These are phyloP conservation scores for Oryza officinalis DNA, from an alignment of 176 grass and related monocot species.

Conservation along the genomic window DNA sequence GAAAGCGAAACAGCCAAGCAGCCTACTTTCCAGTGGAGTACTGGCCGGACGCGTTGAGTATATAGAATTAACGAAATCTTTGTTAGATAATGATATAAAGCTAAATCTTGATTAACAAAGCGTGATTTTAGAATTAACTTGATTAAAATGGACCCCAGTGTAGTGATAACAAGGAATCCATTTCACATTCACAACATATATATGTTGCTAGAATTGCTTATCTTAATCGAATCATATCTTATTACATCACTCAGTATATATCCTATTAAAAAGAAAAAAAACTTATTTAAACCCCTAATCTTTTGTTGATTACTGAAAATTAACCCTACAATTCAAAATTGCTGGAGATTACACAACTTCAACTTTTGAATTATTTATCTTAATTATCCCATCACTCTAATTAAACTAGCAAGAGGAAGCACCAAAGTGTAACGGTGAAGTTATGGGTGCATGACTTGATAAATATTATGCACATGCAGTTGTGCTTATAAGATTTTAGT, in stretches of 20 bases:
- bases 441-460: too few species aligned
- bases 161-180: conserved; percentile 35
- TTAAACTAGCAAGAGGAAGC: too few species aligned
- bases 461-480: too few species aligned
- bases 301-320: too few species aligned
- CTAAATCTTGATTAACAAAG: conserved; percentile 12
- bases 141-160: conserved; percentile 2
- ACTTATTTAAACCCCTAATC: too few species aligned
- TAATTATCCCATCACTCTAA: too few species aligned
- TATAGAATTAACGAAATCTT: background rate
- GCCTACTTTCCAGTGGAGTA: conserved; percentile 1
- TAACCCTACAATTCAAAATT: too few species aligned
- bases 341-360: too few species aligned
- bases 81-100: background rate
- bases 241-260: background rate
- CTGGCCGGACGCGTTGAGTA: background rate
- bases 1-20: conserved; percentile 4
- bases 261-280: too few species aligned
- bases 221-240: conserved; percentile 27
- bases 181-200: background rate
- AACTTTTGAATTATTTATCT: too few species aligned
- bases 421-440: too few species aligned
- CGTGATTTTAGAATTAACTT: conserved; percentile 5
- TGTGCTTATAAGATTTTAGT: too few species aligned
- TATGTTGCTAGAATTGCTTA: background rate